Percentiles rank a stretch among this genome's conserved stretches.
phyloP scores from a whole-genome alignment of 2,329 filamentous ascomycete species.

The Colletotrichum sp. region DNA sequence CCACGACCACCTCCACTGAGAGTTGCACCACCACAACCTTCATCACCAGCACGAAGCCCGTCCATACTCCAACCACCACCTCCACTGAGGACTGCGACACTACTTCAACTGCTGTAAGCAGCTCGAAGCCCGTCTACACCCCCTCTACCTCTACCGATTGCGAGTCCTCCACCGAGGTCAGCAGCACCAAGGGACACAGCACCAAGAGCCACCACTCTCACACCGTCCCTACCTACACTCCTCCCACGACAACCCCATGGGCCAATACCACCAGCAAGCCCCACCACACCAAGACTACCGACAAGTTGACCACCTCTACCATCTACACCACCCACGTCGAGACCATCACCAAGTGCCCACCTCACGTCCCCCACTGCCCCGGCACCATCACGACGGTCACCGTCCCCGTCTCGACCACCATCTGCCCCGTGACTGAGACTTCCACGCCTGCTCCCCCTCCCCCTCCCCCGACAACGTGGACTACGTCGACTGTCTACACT shows the following conservation, averaged over 20 bases:
- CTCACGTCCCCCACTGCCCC: constrained; percentile 17
- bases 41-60: not conserved
- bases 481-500: constrained; percentile 44
- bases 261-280: not conserved
- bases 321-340: constrained; percentile 21
- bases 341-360: constrained; percentile 21
- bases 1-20: not conserved
- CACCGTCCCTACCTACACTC: constrained; percentile 5
- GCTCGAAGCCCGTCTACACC: not conserved
- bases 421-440: constrained; percentile 31
- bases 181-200: not conserved
- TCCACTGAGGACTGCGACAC: not conserved
- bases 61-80: not conserved
- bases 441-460: not conserved
- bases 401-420: constrained; percentile 42
- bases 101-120: not conserved
- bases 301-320: constrained; percentile 22
- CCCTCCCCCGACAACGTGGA: constrained; percentile 31
- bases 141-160: not conserved
- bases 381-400: constrained; percentile 43
- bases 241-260: not conserved
- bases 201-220: not conserved
- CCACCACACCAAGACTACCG: not conserved
- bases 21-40: not conserved
- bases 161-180: not conserved